Evolutionary conservation across 2,329 filamentous ascomycete genomes (phyloP), one percentile per base, ranked within the genome.

Genomic region (Aspergillus tamarii): DNA sequence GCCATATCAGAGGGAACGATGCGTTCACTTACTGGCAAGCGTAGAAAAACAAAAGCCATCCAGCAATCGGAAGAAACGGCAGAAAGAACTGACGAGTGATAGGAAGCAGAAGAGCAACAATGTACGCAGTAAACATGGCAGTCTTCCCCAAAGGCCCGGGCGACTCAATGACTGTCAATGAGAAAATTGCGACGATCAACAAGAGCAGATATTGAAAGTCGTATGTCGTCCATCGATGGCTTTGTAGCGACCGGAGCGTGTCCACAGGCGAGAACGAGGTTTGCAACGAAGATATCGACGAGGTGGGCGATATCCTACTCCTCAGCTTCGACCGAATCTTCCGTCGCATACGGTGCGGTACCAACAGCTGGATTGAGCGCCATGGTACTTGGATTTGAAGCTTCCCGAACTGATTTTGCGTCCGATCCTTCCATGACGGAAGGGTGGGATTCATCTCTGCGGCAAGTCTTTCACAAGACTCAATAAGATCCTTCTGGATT

Each of bases 31-130:
- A 96, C 93, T 94, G 91, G 84, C 91, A 95, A 67, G 90, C 89
- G 78, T 95, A 97, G 82, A 97, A 97, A 77, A 96, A 92, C 56
- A 97, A 83, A 46, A 97, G 84, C 87, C 94, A 98, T 28, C 89
- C 89, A 78, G 92, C 90, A 67, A 96, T 92, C 8, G 92, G 90
- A 64, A 95, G 84, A 59, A 93, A 93, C 11, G 94, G 94, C 48
- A 97, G 84, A 76, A 97, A 93, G 78, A 97, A 96, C 77, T 98
- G 94, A 67, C 92, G 87, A 4, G 94, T 96, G 57, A 92, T 85
- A 8, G 94, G 94, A 78, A 97, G 86, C 52, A 94, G 83, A 45
- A 96, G 83, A 36, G 93, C 87, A 69, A 88, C 82, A 64, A 90
- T 82, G 65, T 94, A 84, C 59, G 87, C 83, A 1, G 89, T 84